Evolutionary conservation across 2,329 filamentous ascomycete genomes (phyloP).

Genomic region (Sporothrix pallida): DNA sequence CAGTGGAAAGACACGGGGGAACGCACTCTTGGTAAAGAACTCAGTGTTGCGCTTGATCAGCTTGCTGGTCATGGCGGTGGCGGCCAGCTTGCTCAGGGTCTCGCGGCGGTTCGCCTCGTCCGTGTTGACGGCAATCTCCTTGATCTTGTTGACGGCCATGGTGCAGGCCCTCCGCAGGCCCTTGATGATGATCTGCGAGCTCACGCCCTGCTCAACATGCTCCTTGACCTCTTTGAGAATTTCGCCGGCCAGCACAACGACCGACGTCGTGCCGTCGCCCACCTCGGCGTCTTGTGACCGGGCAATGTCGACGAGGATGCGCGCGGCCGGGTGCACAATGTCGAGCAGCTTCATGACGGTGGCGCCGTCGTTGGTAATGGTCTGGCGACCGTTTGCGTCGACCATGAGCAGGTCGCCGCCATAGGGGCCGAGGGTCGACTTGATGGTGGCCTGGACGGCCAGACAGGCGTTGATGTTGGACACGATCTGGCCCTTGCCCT

Average conservation of each 20-base stretch:
- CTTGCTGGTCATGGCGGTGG: conserved; percentile 99
- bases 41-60: conserved; percentile 95
- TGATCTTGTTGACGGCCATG: conserved; percentile 98
- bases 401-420: conserved; percentile 96
- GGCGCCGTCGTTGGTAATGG: conserved; percentile 98
- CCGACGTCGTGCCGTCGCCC: conserved; percentile 95
- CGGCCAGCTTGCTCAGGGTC: conserved; percentile 86
- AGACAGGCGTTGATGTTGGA: conserved; percentile 99
- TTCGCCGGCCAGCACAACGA: conserved; percentile 96
- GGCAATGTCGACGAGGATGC: conserved; percentile 97
- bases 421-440: conserved; percentile 93
- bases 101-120: conserved; percentile 83
- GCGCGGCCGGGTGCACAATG: conserved; percentile 95
- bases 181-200: conserved; percentile 97
- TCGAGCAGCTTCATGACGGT: conserved; percentile 99
- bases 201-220: conserved; percentile 94
- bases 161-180: conserved; percentile 83
- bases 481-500: conserved; percentile 94
- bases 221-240: conserved; percentile 97
- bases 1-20: too few relatives aligned
- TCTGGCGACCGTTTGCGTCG: conserved; percentile 92
- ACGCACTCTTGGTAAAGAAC: conserved; percentile 89
- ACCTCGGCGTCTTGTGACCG: conserved; percentile 99
- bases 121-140: conserved; percentile 91
- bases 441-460: conserved; percentile 93